These are phyloP conservation scores for Microthlaspi erraticum DNA, from an alignment of 345 rosid genomes.

Conservation along the genomic window DNA sequence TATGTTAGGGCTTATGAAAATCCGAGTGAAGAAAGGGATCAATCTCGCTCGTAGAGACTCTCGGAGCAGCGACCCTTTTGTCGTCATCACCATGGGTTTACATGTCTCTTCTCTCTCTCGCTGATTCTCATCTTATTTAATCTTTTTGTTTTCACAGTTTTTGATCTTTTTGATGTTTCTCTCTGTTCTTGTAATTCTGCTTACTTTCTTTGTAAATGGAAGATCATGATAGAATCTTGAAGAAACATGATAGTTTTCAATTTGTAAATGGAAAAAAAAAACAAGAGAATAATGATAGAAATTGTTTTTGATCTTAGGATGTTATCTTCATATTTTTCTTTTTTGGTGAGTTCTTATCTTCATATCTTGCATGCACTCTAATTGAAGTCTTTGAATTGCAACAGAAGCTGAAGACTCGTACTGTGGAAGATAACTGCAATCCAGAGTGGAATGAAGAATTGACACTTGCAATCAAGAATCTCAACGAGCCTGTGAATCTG, in stretches of 20 bases:
- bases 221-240: neutral
- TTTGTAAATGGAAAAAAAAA: neutral
- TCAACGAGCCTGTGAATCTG: constrained; percentile 53
- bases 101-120: constrained; percentile 49
- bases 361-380: constrained; percentile 11
- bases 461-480: constrained; percentile 62
- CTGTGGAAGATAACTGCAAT: constrained; percentile 69
- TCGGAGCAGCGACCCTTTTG: constrained; percentile 60
- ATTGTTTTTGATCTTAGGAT: neutral
- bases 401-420: constrained; percentile 72
- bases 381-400: constrained; percentile 9
- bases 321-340: no score
- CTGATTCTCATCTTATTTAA: constrained; percentile 14
- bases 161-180: constrained; percentile 8
- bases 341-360: no score
- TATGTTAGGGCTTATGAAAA: constrained; percentile 48
- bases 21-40: constrained; percentile 53
- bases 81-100: constrained; percentile 49
- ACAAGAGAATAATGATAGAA: neutral
- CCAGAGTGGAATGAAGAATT: constrained; percentile 88
- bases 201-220: neutral
- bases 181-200: constrained; percentile 17
- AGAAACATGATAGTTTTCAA: constrained; percentile 11
- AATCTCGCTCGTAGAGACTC: constrained; percentile 55
- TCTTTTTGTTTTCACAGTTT: neutral